Conservation (phyloP, 176 grass and related monocot species). For the Carex pumila region DNA sequence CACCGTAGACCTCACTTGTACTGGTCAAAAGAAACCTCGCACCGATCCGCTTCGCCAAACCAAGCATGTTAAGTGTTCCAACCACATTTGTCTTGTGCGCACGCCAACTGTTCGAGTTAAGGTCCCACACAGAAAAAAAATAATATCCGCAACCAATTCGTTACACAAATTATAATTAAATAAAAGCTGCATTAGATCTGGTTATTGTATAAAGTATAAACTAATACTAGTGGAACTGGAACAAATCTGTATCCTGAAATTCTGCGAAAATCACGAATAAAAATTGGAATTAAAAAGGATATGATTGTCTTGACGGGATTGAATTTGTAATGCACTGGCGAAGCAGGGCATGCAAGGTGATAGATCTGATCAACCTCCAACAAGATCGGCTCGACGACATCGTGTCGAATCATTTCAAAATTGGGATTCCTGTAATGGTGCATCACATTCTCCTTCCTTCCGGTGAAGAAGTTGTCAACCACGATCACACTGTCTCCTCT, state of each 20-base stretch:
- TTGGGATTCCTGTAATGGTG: conserved; percentile 57
- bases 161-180: neutral
- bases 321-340: conserved; percentile 91
- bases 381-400: conserved; percentile 87
- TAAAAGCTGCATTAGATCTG: conserved; percentile 11
- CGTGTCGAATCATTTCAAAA: conserved; percentile 85
- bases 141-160: neutral
- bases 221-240: neutral
- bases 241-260: neutral
- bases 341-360: conserved; percentile 88
- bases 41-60: conserved; percentile 78
- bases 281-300: conserved; percentile 27
- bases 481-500: conserved; percentile 86
- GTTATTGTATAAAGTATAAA: neutral
- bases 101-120: conserved; percentile 6
- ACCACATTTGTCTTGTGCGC: conserved; percentile 85
- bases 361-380: conserved; percentile 97
- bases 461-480: conserved; percentile 91
- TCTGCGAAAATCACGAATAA: neutral
- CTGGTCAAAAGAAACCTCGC: conserved; percentile 76
- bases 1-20: conserved; percentile 91
- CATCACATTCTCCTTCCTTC: conserved; percentile 69
- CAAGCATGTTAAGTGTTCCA: conserved; percentile 97
- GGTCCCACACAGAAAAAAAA: neutral
- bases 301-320: conserved; percentile 96